Percentiles rank a stretch among this genome's conserved stretches.
Evolutionary conservation across 1,284 basidiomycete genomes (phyloP).

Genomic region (Boletellus deceptivus): DNA sequence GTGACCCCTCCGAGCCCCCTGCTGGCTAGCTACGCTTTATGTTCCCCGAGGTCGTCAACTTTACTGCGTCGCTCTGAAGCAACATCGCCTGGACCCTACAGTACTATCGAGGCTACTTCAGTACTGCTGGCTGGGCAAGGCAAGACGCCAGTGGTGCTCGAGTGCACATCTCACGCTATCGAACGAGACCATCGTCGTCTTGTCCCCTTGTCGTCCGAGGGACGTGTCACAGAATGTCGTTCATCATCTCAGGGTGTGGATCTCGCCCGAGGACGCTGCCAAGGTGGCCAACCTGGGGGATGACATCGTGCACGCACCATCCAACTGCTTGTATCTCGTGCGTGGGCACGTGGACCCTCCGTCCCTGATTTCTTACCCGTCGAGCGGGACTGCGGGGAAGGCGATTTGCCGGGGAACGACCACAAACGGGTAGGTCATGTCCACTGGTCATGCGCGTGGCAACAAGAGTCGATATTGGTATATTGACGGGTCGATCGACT

Average conservation of each 20-base stretch:
- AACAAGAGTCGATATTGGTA: not conserved
- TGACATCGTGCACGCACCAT: constrained; percentile 64
- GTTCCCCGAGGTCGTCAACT: constrained; percentile 44
- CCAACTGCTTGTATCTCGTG: constrained; percentile 76
- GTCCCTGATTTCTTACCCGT: constrained; percentile 1
- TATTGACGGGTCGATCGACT: constrained; percentile 9
- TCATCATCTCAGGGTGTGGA: constrained; percentile 60
- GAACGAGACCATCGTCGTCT: constrained; percentile 63
- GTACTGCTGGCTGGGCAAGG: constrained; percentile 50
- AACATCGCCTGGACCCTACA: constrained; percentile 43
- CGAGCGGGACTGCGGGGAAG: constrained; percentile 72
- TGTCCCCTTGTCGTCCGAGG: not conserved
- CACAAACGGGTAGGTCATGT: constrained; percentile 38
- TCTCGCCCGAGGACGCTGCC: constrained; percentile 57
- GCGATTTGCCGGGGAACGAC: constrained; percentile 71
- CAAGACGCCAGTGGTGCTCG: constrained; percentile 65
- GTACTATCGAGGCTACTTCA: constrained; percentile 53
- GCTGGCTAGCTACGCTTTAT: constrained; percentile 67
- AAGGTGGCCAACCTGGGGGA: constrained; percentile 60
- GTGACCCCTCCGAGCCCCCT: constrained; percentile 58
- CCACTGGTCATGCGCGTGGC: not conserved
- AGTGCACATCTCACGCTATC: constrained; percentile 59
- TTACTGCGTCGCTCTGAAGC: constrained; percentile 46
- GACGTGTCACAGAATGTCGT: too few relatives aligned
- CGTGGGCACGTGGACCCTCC: constrained; percentile 19